Conservation (phyloP, 768 basidiomycete genomes). For the Amanita fuliginea region DNA sequence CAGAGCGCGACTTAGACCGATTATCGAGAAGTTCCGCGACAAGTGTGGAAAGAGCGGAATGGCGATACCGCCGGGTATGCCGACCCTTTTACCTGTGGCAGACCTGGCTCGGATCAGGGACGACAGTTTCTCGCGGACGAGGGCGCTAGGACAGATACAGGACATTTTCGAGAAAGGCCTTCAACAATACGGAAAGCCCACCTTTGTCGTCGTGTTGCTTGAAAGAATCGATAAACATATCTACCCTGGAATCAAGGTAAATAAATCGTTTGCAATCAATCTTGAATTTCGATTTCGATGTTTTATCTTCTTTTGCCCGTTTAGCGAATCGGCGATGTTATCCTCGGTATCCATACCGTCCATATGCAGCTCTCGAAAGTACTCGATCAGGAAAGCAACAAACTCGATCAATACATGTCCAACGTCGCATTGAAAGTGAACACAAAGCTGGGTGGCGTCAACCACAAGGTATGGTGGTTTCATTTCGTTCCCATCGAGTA, state of each 20-base stretch:
- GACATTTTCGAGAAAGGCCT: slow-evolving; percentile 23
- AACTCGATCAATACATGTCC: slow-evolving; percentile 74
- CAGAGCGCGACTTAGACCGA: not conserved
- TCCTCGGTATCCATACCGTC: slow-evolving; percentile 61
- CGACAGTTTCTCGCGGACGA: slow-evolving; percentile 23
- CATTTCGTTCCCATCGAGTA: not conserved
- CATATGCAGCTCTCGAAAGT: slow-evolving; percentile 62
- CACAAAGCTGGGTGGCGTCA: slow-evolving; percentile 72
- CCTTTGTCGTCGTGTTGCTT: slow-evolving; percentile 62
- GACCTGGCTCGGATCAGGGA: slow-evolving; percentile 16
- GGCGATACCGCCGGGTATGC: slow-evolving; percentile 24
- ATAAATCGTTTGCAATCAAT: not conserved
- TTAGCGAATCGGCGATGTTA: slow-evolving; percentile 56
- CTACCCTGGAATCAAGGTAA: slow-evolving; percentile 69
- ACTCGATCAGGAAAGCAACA: slow-evolving; percentile 32
- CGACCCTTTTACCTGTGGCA: slow-evolving; percentile 23
- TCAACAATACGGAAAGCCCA: slow-evolving; percentile 27
- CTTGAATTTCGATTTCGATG: not conserved
- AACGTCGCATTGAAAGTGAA: slow-evolving; percentile 79
- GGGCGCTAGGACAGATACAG: slow-evolving; percentile 31
- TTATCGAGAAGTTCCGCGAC: slow-evolving; percentile 40
- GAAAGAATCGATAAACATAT: slow-evolving; percentile 61
- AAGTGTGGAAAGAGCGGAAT: slow-evolving; percentile 58
- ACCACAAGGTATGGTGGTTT: slow-evolving; percentile 45
- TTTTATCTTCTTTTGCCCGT: not conserved